Evolutionary conservation across 345 rosid genomes (phyloP).

Genomic region (Viola odorata): DNA sequence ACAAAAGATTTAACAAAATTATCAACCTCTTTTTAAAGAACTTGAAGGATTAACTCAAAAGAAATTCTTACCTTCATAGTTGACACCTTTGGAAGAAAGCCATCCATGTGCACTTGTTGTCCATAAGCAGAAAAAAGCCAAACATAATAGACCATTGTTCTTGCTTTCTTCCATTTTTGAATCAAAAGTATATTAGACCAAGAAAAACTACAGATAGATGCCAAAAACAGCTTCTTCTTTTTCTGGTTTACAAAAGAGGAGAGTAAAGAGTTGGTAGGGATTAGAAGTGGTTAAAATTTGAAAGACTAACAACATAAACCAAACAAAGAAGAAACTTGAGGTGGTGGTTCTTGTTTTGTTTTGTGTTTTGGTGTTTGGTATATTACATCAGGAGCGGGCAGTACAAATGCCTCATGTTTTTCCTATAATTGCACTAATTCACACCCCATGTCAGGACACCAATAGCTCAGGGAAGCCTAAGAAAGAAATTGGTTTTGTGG

Average conservation of each 20-base stretch:
- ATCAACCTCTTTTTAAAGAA: neutral
- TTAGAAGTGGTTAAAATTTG: slow-evolving; percentile 1
- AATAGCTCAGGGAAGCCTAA: slow-evolving; percentile 30
- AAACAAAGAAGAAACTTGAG: neutral
- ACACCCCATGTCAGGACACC: slow-evolving; percentile 24
- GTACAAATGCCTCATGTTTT: slow-evolving; percentile 15
- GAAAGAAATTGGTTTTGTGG: slow-evolving; percentile 7
- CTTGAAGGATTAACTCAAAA: neutral
- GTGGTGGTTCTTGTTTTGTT: slow-evolving; percentile 20
- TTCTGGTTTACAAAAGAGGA: slow-evolving; percentile 8
- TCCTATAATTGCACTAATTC: slow-evolving; percentile 30
- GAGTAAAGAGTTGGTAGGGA: slow-evolving; percentile 14
- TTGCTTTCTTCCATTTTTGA: slow-evolving; percentile 32
- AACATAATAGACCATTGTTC: slow-evolving; percentile 21
- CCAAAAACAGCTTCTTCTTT: slow-evolving; percentile 14
- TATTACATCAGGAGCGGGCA: slow-evolving; percentile 18
- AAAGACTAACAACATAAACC: slow-evolving; percentile 14
- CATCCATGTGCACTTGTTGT: slow-evolving; percentile 41
- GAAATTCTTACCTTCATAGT: slow-evolving; percentile 63
- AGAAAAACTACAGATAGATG: neutral
- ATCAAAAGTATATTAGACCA: slow-evolving; percentile 7
- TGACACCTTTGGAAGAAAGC: slow-evolving; percentile 75
- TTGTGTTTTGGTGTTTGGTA: neutral
- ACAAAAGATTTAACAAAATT: neutral
- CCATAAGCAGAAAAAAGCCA: slow-evolving; percentile 32